A percentile compares a stretch with the other conserved stretches of the same genome.
phyloP scores from a whole-genome alignment of 345 rosid species.

The Euphorbia peplus region DNA sequence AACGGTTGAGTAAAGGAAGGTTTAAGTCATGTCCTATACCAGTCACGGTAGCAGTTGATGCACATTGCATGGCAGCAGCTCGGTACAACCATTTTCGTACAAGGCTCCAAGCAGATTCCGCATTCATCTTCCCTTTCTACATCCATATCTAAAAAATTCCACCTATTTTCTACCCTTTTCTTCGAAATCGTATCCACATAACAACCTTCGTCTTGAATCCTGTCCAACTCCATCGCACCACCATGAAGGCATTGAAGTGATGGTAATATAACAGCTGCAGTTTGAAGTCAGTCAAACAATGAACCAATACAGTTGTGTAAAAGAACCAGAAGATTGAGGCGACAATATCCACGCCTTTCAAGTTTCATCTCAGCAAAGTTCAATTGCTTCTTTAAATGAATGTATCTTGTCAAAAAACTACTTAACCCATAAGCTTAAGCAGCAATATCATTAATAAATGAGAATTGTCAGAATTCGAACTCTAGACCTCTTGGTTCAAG shows the following conservation, averaged over 20 bases:
- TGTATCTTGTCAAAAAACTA: no score
- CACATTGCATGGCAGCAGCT: conserved; percentile 35
- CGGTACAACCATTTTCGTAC: conserved; percentile 32
- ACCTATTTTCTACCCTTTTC: conserved; percentile 26
- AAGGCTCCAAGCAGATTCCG: conserved; percentile 34
- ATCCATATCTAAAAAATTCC: conserved; percentile 16
- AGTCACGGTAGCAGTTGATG: conserved; percentile 35
- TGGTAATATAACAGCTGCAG: conserved; percentile 28
- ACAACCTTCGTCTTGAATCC: conserved; percentile 12
- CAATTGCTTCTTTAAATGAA: not conserved
- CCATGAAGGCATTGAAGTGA: conserved; percentile 30
- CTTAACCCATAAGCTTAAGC: no score
- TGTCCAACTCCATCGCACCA: conserved; percentile 13
- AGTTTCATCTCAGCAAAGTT: not conserved
- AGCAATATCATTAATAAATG: no score
- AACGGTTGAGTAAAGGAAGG: not conserved
- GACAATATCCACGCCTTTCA: not conserved
- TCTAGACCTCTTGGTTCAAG: no score
- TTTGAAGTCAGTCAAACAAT: conserved; percentile 9
- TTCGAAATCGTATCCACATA: conserved; percentile 17
- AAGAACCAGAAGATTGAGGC: conserved; percentile 1
- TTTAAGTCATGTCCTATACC: conserved; percentile 11
- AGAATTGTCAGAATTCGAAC: no score
- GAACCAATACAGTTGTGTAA: not conserved
- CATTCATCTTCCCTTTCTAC: conserved; percentile 30